Base-by-base conservation (phyloP, 805 yeast genomes). In the Sugiyamaella smithiae region DNA sequence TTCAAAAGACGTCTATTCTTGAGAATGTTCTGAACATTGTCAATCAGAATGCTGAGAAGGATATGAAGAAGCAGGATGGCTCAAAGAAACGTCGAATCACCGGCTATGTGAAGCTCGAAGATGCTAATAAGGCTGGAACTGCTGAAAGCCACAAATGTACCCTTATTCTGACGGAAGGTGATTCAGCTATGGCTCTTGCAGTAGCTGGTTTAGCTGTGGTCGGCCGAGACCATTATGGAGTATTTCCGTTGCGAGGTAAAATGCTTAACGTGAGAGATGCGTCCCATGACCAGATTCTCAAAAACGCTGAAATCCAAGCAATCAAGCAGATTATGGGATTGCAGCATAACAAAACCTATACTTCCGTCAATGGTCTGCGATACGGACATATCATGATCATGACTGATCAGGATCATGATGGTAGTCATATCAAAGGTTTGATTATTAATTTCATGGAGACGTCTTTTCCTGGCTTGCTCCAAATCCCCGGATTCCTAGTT, bases 331-430 rank as follows among this genome's bases (percentile, higher is more conserved):
- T 93, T 59, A 85, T 93, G 73, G 99, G 99, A 17, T 73, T 93
- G 48, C 97, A 90, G 66, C 99, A 93, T 68, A 88, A 85, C 60
- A 91, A 88, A 68, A 74, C 73, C 37, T 93, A 93, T 64, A 82
- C 81, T 17, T 84, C 82, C 55, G 73, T 85, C 12, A 78, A 78
- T 49, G 81, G 84, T 3, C 72, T 93, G 54, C 81, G 99, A 65
- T 93, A 93, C 63, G 99, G 99, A 31, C 96, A 89, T 65, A 78
- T 93, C 45, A 93, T 93, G 98, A 89, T 93, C 64, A 93, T 93
- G 98, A 89, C 99, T 5, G 99, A 93, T 85, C 99, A 93, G 70
- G 99, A 93, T 88, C 96, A 90, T 59, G 99, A 93, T 76, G 99
- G 99, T 53, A 85, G 96, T 14, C 99, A 93, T 72, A 93, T 93